These are phyloP conservation scores for Leucaena leucocephala DNA, from an alignment of 306 rosid species.

Conservation along the genomic window DNA sequence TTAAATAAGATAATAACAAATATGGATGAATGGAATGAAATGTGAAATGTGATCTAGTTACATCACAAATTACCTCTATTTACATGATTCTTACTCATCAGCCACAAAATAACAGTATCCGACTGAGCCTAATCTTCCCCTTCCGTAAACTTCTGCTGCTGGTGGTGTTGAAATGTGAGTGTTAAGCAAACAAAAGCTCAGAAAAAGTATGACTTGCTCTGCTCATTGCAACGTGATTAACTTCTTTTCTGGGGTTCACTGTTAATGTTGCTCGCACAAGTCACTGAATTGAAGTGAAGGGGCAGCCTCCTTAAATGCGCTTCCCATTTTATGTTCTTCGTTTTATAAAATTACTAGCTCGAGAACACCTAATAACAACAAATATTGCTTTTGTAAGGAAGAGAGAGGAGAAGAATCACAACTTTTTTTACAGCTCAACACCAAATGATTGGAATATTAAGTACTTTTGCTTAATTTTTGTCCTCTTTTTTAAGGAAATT, in stretches of 20 bases:
- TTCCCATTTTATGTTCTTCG: neutral
- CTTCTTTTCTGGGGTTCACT: slow-evolving; percentile 38
- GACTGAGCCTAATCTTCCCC: slow-evolving; percentile 37
- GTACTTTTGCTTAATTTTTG: neutral
- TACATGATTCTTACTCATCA: slow-evolving; percentile 53
- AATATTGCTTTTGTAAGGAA: neutral
- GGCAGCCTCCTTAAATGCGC: slow-evolving; percentile 20
- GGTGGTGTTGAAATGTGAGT: slow-evolving; percentile 42
- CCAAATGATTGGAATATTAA: neutral
- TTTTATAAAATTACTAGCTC: neutral
- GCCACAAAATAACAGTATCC: slow-evolving; percentile 59
- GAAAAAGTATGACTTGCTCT: slow-evolving; percentile 32
- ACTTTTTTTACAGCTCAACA: neutral
- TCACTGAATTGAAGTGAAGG: slow-evolving; percentile 33
- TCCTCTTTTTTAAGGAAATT: too few species aligned
- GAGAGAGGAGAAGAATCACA: neutral
- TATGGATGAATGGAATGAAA: slow-evolving; percentile 50
- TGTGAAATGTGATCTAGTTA: slow-evolving; percentile 36
- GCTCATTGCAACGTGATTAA: slow-evolving; percentile 14
- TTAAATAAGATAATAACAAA: slow-evolving; percentile 35
- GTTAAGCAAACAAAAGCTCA: slow-evolving; percentile 41
- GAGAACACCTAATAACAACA: neutral
- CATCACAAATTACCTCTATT: slow-evolving; percentile 72
- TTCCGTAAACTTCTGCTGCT: slow-evolving; percentile 47
- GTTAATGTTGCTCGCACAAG: slow-evolving; percentile 44